Percentiles rank a stretch among this genome's conserved stretches.
Conservation (phyloP, 1,284 basidiomycete species). For the Cystobasidium sp. region DNA sequence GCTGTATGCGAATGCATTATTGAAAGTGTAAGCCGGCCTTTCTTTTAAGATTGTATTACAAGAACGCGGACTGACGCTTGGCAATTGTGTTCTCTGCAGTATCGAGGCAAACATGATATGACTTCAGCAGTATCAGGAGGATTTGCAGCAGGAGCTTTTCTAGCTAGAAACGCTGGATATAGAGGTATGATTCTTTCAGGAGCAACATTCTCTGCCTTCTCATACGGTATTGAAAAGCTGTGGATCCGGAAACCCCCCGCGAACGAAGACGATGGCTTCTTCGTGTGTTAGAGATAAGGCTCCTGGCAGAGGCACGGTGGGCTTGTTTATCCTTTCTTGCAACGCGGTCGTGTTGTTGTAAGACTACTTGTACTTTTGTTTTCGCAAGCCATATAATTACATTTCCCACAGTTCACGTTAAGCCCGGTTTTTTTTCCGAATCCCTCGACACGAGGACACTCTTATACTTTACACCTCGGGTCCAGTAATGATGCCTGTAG, state of each 20-base stretch:
- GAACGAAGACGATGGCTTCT: slow-evolving; percentile 41
- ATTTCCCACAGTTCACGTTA: no score
- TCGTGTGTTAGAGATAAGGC: slow-evolving; percentile 20
- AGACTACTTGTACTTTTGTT: background rate
- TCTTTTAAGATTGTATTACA: no score
- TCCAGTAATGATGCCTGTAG: slow-evolving; percentile 10
- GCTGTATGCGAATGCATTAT: slow-evolving; percentile 38
- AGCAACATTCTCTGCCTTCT: slow-evolving; percentile 40
- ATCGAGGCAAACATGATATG: slow-evolving; percentile 43
- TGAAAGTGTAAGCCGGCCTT: slow-evolving; percentile 27
- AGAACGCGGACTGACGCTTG: no score
- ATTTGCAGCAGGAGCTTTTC: slow-evolving; percentile 34
- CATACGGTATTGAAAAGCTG: slow-evolving; percentile 35
- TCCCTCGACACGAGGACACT: background rate
- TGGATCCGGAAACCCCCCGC: slow-evolving; percentile 35
- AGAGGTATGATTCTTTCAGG: slow-evolving; percentile 26
- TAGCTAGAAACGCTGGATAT: slow-evolving; percentile 21
- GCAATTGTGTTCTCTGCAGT: slow-evolving; percentile 8
- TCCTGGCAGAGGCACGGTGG: background rate
- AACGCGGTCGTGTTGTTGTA: slow-evolving; percentile 10
- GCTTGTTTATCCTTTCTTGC: background rate
- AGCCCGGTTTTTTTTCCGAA: no score
- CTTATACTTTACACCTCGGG: slow-evolving; percentile 44
- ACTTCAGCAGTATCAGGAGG: slow-evolving; percentile 34
- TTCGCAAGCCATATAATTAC: no score